Evolutionary conservation across 2,329 filamentous ascomycete species (phyloP), one percentile per base, ranked within the genome.

Genomic region (Pseudocercospora eumusae): DNA sequence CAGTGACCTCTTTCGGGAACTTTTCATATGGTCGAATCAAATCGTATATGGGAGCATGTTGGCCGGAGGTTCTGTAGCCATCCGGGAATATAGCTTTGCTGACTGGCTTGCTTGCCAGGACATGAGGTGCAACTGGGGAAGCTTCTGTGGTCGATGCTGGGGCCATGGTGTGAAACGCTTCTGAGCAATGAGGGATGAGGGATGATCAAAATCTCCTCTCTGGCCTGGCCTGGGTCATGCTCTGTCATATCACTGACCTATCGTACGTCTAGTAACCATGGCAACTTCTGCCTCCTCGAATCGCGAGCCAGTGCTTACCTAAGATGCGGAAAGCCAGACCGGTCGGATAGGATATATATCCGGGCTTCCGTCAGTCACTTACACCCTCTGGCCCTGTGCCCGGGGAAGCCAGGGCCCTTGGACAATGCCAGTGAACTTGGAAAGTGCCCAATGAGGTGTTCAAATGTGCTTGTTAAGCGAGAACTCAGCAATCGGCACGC

Each of bases 1-100:
- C 90, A 0, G 82, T 81, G 73, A 93, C 91, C 64, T 88, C 77
- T 62, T 84, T 84, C 50, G 90, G 90, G 70, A 93, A 93, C 18
- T 83, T 81, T 0, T 83, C 80, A 74, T 91, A 93, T 0, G 88
- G 84, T 45, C 78, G 79, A 20, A 93, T 76, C 7, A 82, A 77
- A 31, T 86, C 80, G 71, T 87, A 88, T 33, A 90, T 75, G 1
- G 90, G 90, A 23, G 84, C 81, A 69, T 91, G 88, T 74, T 93
- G 90, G 40, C 90, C 90, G 0, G 88, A 84, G 20, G 87, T 88
- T 71, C 85, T 87, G 69, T 88, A 79, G 9, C 86, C 86, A 70
- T 88, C 86, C 9, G 86, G 86, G 73, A 88, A 89, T 68, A 86
- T 76, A 57, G 77, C 73, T 54, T 75, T 76, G 40, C 80, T 78